These are phyloP conservation scores for Tephrocybe sp. DNA, from an alignment of 768 basidiomycete genomes.

Conservation along the genomic window DNA sequence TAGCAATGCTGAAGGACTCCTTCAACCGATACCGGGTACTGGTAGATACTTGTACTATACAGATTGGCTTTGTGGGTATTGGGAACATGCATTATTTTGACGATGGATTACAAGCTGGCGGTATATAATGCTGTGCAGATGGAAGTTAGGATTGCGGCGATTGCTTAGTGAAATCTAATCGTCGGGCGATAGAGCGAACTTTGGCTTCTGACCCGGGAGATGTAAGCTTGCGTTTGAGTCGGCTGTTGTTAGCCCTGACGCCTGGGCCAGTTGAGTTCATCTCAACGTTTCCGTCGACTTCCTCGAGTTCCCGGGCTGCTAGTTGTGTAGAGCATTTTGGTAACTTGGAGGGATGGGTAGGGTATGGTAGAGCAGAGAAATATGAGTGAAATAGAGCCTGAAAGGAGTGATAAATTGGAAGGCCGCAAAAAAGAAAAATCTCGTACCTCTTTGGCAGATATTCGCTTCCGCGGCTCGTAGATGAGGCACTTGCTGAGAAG, in stretches of 20 bases:
- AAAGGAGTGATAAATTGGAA: background rate
- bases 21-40: background rate
- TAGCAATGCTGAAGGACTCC: conserved; percentile 1
- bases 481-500: conserved; percentile 76
- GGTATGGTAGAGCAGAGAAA: conserved; percentile 83
- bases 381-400: conserved; percentile 88
- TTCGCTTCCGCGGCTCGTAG: conserved; percentile 85
- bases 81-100: background rate
- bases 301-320: conserved; percentile 62
- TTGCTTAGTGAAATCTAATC: conserved; percentile 67
- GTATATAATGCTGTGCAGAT: background rate
- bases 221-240: conserved; percentile 70
- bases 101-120: background rate
- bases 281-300: conserved; percentile 75
- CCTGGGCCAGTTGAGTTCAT: conserved; percentile 47
- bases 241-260: conserved; percentile 54
- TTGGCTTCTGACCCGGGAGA: conserved; percentile 52
- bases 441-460: conserved; percentile 72
- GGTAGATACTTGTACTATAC: conserved; percentile 13
- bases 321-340: conserved; percentile 65
- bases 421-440: background rate
- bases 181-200: conserved; percentile 62
- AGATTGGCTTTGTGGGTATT: conserved; percentile 2
- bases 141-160: conserved; percentile 30
- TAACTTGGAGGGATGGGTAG: conserved; percentile 85